Base-by-base conservation (phyloP, 768 basidiomycete species). In the Trametes sanguinea region DNA sequence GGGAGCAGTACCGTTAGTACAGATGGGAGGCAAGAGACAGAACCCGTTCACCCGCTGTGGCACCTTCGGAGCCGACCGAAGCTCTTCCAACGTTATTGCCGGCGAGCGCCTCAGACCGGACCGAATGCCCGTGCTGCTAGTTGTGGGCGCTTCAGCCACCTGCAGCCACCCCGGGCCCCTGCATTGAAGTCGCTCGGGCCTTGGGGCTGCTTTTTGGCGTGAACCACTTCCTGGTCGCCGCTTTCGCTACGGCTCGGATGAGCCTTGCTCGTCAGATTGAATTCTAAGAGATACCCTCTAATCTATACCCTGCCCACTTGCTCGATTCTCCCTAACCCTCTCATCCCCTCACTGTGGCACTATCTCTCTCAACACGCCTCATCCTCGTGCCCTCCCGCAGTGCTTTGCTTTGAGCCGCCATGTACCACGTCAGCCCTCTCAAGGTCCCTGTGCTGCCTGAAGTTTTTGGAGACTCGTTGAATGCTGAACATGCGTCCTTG, bases 221-320 rank as follows among this genome's bases (percentile, higher is more conserved):
- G n/a, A 35, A 50, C 56, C 46, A 57, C 30, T 6, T 29, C 57
- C 37, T 45, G 57, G 48, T 57, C 56, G 37, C 47, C 40, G 56
- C 56, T 48, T 40, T 57, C 35, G 46, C 17, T 40, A 47, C 35
- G 22, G 22, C 17, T 30, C 16, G 39, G 9, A 2, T 37, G 5
- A 5, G 8, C 13, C 27, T 16, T 11, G 39, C 57, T 17, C 39
- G 57, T 37, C 56, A 50, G 22, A 22, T 22, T 22, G 22, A 22
- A 22, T 22, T 22, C 22, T 22, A 22, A 22, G n/a, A 45, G 42
- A 55, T 57, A 40, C 46, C 46, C 22, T 22, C 22, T 22, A 22
- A 22, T 22, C 22, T 22, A 22, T 22, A 22, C 22, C 22, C 22
- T 22, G 22, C 22, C 22, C 22, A 22, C 22, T 22, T 22, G 22